Conservation (phyloP, 345 rosid species). For the Eucalyptus pumila region DNA sequence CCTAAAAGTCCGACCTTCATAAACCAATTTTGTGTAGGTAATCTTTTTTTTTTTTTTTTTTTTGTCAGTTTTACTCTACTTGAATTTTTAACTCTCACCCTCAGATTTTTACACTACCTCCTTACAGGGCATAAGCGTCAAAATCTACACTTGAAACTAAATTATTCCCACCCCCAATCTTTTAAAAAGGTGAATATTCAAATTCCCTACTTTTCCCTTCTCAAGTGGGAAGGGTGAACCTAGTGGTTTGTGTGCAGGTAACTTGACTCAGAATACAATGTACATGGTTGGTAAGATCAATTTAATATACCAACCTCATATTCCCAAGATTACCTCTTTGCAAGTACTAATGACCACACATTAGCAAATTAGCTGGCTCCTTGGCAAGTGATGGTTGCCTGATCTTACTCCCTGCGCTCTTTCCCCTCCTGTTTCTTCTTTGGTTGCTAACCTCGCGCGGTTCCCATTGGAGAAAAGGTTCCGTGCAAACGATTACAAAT, state of each 20-base stretch:
- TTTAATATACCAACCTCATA: not conserved
- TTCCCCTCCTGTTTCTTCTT: not conserved
- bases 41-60: rapidly evolving
- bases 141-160: too few relatives aligned
- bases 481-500: not conserved
- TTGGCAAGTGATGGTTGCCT: not conserved
- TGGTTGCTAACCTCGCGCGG: not conserved
- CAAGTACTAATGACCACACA: not conserved
- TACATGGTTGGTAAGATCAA: not conserved
- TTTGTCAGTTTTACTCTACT: too few relatives aligned
- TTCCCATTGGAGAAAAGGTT: not conserved
- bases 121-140: rapidly evolving
- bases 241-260: not conserved
- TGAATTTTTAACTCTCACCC: too few relatives aligned
- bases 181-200: rapidly evolving
- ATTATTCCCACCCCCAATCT: too few relatives aligned
- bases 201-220: too few relatives aligned
- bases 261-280: not conserved
- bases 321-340: not conserved
- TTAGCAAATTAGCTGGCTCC: not conserved
- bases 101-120: rapidly evolving
- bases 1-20: not conserved
- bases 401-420: not conserved
- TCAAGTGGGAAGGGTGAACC: too few relatives aligned
- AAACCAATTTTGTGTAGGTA: not conserved